Evolutionary conservation across 306 rosid genomes (phyloP).

Genomic region (Amphicarpaea edgeworthii): DNA sequence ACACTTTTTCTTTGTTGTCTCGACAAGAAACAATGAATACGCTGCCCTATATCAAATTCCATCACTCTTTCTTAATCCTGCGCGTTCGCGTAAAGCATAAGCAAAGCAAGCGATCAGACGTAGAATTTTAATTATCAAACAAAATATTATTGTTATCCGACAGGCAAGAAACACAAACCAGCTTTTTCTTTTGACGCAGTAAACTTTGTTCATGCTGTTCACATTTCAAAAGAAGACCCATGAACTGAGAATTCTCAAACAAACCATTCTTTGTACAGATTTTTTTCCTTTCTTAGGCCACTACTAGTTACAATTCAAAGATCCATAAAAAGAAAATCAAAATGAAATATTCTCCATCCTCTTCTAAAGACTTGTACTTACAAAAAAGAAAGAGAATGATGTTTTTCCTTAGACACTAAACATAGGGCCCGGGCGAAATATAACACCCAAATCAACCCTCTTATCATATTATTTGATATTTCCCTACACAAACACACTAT

Average conservation of each 20-base stretch:
- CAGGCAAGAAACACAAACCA: not conserved
- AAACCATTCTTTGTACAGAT: conserved; percentile 62
- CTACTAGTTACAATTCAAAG: conserved; percentile 44
- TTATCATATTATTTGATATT: conserved; percentile 47
- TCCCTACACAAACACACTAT: conserved; percentile 38
- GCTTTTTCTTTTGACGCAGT: not conserved
- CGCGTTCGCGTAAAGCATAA: conserved; percentile 44
- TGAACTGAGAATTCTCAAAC: conserved; percentile 42
- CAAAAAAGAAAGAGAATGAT: conserved; percentile 52
- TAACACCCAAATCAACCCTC: conserved; percentile 43
- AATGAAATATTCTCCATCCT: conserved; percentile 40
- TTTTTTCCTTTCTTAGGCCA: conserved; percentile 49
- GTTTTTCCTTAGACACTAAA: conserved; percentile 6
- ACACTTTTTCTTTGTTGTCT: not conserved
- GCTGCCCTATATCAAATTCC: not conserved
- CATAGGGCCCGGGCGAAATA: not conserved
- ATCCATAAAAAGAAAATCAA: conserved; percentile 42
- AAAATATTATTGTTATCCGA: too few species aligned
- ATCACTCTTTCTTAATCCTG: not conserved
- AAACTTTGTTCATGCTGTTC: not conserved
- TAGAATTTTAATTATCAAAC: too few species aligned
- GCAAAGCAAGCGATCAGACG: conserved; percentile 7
- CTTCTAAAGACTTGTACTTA: conserved; percentile 48
- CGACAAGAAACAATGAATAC: not conserved
- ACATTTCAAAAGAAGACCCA: conserved; percentile 22